phyloP scores from a whole-genome alignment of 1,284 basidiomycete species.

The Sporisorium scitamineum region DNA sequence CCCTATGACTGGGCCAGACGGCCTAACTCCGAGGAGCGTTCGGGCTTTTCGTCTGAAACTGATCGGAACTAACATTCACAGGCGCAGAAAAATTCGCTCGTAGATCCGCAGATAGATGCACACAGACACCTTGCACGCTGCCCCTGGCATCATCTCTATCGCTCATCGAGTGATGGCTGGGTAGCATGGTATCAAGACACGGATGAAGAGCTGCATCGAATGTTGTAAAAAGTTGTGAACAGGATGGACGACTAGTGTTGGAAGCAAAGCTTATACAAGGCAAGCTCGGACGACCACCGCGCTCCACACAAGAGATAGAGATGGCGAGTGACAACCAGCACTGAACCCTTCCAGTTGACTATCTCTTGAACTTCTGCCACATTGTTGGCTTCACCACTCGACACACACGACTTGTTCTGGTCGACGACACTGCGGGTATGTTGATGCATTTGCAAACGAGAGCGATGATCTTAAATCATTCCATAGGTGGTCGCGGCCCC shows the following conservation, averaged over 20 bases:
- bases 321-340: background rate
- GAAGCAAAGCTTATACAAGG: too few relatives aligned
- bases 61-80: constrained; percentile 9
- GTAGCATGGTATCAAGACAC: background rate
- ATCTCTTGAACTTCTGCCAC: background rate
- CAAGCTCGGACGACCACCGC: constrained; percentile 15
- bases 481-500: too few relatives aligned
- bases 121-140: too few relatives aligned
- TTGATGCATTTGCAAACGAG: constrained; percentile 13
- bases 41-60: background rate
- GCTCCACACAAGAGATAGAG: constrained; percentile 13
- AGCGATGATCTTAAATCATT: background rate
- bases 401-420: background rate
- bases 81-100: background rate
- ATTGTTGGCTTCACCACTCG: too few relatives aligned
- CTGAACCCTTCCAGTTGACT: background rate
- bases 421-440: constrained; percentile 17
- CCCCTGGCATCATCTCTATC: too few relatives aligned
- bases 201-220: too few relatives aligned
- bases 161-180: background rate
- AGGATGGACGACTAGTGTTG: too few relatives aligned
- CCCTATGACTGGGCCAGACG: background rate
- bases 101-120: background rate
- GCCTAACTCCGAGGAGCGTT: background rate
- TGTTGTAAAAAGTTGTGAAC: too few relatives aligned